Evolutionary conservation across 768 basidiomycete genomes (phyloP).

Genomic region (Xanthoconium stramineum): DNA sequence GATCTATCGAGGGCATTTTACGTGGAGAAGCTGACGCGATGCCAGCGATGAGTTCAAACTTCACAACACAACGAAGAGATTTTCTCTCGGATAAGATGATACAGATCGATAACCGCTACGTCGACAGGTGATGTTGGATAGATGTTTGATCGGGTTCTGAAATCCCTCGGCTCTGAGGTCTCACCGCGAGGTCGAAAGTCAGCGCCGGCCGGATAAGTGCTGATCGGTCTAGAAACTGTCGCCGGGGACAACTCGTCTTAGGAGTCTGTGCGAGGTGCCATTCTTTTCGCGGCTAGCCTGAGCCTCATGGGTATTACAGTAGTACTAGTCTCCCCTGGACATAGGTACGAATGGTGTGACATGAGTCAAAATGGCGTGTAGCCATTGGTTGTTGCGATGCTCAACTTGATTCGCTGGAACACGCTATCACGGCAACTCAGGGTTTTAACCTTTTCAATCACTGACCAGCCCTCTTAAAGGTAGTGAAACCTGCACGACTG

Average conservation of each 20-base stretch:
- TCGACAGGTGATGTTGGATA: neutral
- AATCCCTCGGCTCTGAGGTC: constrained; percentile 14
- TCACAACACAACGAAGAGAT: constrained; percentile 1
- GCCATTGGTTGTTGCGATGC: neutral
- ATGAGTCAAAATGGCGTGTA: neutral
- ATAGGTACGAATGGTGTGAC: too few relatives aligned
- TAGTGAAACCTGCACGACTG: neutral
- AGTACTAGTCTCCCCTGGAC: too few relatives aligned
- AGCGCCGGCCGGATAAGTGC: neutral
- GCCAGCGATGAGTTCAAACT: constrained; percentile 1
- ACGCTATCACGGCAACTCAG: constrained; percentile 8
- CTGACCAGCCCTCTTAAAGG: neutral
- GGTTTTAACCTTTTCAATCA: constrained; percentile 23
- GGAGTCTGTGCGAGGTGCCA: neutral
- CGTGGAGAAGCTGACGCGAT: constrained; percentile 21
- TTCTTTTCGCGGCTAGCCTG: too few relatives aligned
- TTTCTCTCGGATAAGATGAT: constrained; percentile 14
- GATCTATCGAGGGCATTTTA: constrained; percentile 15
- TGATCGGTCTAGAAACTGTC: constrained; percentile 4
- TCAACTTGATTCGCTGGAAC: neutral
- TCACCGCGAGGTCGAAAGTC: constrained; percentile 6
- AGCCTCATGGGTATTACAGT: too few relatives aligned
- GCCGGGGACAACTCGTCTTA: neutral
- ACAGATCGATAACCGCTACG: constrained; percentile 20
- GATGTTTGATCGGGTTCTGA: constrained; percentile 11